Conservation (phyloP, 352 stramenopile species). For the Stephanocyclus meneghinianus region DNA sequence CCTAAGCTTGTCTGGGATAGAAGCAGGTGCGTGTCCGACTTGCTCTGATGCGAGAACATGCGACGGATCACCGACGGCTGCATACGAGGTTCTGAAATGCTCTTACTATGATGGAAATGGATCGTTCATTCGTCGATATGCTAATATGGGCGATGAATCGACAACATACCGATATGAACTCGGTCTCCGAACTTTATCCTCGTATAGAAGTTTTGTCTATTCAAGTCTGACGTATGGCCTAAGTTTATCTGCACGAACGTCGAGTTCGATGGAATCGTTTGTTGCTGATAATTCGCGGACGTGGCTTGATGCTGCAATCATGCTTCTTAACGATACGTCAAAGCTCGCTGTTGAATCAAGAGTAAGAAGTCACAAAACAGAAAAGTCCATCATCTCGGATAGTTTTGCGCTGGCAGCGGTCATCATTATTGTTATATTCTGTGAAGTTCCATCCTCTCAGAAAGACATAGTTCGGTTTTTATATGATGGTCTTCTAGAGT, state of each 20-base stretch:
- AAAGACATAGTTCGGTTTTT: constrained; percentile 43
- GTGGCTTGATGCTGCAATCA: constrained; percentile 50
- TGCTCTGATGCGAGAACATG: constrained; percentile 27
- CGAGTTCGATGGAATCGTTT: constrained; percentile 26
- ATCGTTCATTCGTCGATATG: constrained; percentile 30
- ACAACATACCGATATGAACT: constrained; percentile 28
- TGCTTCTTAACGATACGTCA: constrained; percentile 45
- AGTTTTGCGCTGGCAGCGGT: constrained; percentile 44
- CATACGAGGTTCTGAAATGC: constrained; percentile 45
- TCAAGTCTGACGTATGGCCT: constrained; percentile 33
- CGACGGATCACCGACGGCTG: constrained; percentile 26
- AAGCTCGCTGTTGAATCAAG: not conserved
- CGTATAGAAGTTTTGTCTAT: constrained; percentile 42
- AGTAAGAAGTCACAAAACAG: not conserved
- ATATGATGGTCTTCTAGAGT: constrained; percentile 33
- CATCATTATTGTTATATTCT: constrained; percentile 54
- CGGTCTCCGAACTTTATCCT: constrained; percentile 36
- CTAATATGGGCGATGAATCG: not conserved
- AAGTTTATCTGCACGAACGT: constrained; percentile 8
- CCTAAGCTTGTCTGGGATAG: constrained; percentile 21
- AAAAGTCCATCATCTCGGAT: constrained; percentile 7
- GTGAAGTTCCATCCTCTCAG: constrained; percentile 52
- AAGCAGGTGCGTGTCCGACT: constrained; percentile 18
- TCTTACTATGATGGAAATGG: constrained; percentile 40
- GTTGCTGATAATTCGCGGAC: constrained; percentile 40